phyloP scores from a whole-genome alignment of 441 rosid species.

The Daphne laureola region DNA sequence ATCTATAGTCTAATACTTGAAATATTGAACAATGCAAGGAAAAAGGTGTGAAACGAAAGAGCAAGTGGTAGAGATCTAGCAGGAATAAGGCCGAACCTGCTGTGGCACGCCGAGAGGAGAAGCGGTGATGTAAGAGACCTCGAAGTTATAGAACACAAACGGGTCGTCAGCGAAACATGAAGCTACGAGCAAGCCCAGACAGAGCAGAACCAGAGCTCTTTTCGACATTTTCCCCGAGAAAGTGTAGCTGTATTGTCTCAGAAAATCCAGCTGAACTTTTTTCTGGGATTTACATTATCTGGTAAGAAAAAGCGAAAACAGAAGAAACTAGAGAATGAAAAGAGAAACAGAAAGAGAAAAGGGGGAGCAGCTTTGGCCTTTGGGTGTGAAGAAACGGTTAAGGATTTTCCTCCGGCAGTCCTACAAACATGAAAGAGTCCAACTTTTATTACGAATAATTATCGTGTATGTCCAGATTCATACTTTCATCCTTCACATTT shows the following conservation, averaged over 20 bases:
- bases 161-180: slow-evolving; percentile 72
- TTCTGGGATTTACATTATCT: slow-evolving; percentile 46
- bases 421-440: background rate
- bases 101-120: slow-evolving; percentile 97
- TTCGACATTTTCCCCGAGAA: slow-evolving; percentile 37
- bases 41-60: slow-evolving; percentile 5
- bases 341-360: slow-evolving; percentile 8
- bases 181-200: slow-evolving; percentile 34
- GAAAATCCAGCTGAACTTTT: slow-evolving; percentile 6
- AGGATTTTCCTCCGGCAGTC: background rate
- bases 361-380: background rate
- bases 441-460: too few relatives aligned
- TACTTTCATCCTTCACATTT: too few relatives aligned
- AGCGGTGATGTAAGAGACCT: slow-evolving; percentile 88
- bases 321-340: slow-evolving; percentile 20
- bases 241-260: background rate
- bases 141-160: slow-evolving; percentile 47
- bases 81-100: slow-evolving; percentile 42
- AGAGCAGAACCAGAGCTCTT: slow-evolving; percentile 36
- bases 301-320: slow-evolving; percentile 14
- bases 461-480: too few relatives aligned
- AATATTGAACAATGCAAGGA: slow-evolving; percentile 21
- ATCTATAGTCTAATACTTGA: slow-evolving; percentile 37
- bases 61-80: slow-evolving; percentile 15
- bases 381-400: slow-evolving; percentile 19